phyloP scores from a whole-genome alignment of 2,329 filamentous ascomycete genomes.

The Neonectria faginata region DNA sequence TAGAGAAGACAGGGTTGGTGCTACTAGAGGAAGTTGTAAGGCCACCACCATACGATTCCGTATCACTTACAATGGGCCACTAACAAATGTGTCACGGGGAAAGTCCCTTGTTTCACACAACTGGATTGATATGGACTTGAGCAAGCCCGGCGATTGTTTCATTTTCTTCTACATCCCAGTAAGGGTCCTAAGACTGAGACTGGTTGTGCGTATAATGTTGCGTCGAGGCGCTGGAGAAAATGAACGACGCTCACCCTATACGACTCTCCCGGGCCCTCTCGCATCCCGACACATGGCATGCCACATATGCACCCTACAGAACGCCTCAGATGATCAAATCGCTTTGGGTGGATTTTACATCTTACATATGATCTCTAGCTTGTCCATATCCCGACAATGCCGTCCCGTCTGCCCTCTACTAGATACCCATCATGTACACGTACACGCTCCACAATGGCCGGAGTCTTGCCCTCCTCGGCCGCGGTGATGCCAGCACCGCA shows the following conservation, averaged over 20 bases:
- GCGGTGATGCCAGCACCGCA: constrained; percentile 85
- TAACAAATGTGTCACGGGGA: neutral
- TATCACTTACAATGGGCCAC: neutral
- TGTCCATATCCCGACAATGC: constrained; percentile 90
- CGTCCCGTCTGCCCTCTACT: constrained; percentile 88
- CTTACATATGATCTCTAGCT: constrained; percentile 60
- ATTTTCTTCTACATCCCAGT: neutral
- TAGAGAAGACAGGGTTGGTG: neutral
- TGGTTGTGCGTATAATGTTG: neutral
- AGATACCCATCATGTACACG: constrained; percentile 94
- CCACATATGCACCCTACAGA: neutral
- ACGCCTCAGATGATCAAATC: constrained; percentile 29
- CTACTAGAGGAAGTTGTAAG: neutral
- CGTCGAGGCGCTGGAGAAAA: neutral
- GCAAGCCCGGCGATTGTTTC: neutral
- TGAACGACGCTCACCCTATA: neutral
- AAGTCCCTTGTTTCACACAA: too few relatives aligned
- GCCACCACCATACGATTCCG: constrained; percentile 4
- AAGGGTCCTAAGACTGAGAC: neutral
- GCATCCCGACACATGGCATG: neutral
- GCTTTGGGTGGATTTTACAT: constrained; percentile 44
- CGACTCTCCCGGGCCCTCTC: neutral
- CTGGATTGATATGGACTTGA: too few relatives aligned
- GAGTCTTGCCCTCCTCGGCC: constrained; percentile 72
- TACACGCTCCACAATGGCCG: constrained; percentile 83